A percentile compares a stretch with the other conserved stretches of the same genome.
phyloP scores from a whole-genome alignment of 2,329 filamentous ascomycete genomes.

The Calonectria crousiana region DNA sequence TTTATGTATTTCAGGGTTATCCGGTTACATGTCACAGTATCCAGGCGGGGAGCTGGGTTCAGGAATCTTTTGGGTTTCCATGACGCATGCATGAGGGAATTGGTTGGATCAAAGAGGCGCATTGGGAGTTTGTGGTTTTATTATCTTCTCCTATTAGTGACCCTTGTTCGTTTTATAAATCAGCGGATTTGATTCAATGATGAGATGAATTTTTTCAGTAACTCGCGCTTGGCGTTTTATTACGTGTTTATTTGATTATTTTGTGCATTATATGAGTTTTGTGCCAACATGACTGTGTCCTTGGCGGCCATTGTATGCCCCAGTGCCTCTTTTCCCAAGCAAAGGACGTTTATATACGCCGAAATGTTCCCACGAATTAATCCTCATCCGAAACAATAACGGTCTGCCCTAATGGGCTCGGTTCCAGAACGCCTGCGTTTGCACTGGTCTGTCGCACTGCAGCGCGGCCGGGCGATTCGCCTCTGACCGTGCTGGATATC shows the following conservation, averaged over 20 bases:
- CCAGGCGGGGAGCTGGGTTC: constrained; percentile 12
- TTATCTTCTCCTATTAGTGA: neutral
- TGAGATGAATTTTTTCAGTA: neutral
- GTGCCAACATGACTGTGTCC: neutral
- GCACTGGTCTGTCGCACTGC: neutral
- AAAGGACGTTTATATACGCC: neutral
- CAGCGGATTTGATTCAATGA: constrained; percentile 5
- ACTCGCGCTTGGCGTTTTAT: neutral
- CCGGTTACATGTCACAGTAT: constrained; percentile 15
- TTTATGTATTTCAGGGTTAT: constrained; percentile 23
- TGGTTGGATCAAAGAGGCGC: neutral
- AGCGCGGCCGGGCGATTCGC: neutral
- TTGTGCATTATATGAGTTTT: neutral
- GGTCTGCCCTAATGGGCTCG: constrained; percentile 31
- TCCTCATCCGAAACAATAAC: constrained; percentile 17
- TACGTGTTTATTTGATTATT: neutral
- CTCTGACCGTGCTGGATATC: neutral
- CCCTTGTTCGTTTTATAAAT: neutral
- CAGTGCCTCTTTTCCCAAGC: neutral
- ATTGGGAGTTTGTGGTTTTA: neutral
- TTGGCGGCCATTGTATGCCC: neutral
- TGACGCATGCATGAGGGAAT: constrained; percentile 18
- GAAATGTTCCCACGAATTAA: neutral
- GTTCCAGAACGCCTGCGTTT: constrained; percentile 13
- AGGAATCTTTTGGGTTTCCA: constrained; percentile 28